Evolutionary conservation across 108 stramenopile species (phyloP), one percentile per base, ranked within the genome.

Genomic region (Pseudonitzschia delicatissima): DNA sequence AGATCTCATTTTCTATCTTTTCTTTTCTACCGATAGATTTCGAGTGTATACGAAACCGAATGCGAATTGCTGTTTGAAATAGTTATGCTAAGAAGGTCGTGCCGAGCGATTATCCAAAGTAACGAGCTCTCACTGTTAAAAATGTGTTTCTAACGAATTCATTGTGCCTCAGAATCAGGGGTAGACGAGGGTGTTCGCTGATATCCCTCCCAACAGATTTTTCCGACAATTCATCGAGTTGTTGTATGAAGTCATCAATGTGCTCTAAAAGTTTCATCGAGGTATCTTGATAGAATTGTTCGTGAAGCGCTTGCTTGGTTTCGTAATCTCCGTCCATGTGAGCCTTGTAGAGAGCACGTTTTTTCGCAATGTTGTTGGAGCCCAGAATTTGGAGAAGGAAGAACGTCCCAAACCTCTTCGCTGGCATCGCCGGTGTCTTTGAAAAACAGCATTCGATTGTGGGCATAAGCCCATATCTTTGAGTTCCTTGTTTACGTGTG

Each of bases 351-450:
- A 83, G 77, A 39, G 25, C 67, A 58, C 69, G 48, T 64, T 67
- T 51, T n/a, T 44, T 51, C 8, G 45, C 49, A 5, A 61, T 61
- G 6, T 73, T 44, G 11, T 73, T 58, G 13, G 76, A 67, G 44
- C 70, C 25, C 40, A 71, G 37, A 13, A 66, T 53, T 17, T 45
- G 64, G 53, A 82, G 83, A 5, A 87, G 68, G 3, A 81, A n/a
- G 60, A 4, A 84, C 83, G 63, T 87, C 86, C 51, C 67, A 87
- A 1, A 84, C 83, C 49, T 82, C 76, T 21, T 74, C 66, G 21
- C 81, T 73, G 27, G 83, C 79, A 6, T 79, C 86, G 18, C 86
- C 86, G 17, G 75, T 80, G 11, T 86, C 82, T 45, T 77, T 74
- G 70, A 80, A 87, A 42, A 87, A 87, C 5, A 84, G 64, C 73